Percentiles rank a stretch among this genome's conserved stretches.
These are phyloP conservation scores for Amylostereum areolatum DNA, from an alignment of 1,284 basidiomycete genomes.

Conservation along the genomic window DNA sequence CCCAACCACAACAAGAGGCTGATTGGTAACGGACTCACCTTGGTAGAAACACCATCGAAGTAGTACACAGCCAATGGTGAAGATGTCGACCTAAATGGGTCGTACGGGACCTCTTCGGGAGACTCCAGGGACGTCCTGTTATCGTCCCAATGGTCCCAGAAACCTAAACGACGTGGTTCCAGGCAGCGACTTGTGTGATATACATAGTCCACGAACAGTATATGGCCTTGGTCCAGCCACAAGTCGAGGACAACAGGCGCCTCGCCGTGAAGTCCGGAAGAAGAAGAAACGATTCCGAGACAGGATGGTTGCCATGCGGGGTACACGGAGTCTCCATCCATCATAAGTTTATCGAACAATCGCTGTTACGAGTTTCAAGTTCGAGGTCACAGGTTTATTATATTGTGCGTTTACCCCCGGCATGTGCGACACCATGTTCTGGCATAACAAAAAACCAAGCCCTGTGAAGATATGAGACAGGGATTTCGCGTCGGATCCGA, in stretches of 20 bases:
- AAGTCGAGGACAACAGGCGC: not conserved
- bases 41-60: constrained; percentile 6
- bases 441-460: not conserved
- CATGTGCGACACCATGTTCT: not conserved
- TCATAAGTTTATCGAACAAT: constrained; percentile 24
- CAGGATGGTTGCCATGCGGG: constrained; percentile 21
- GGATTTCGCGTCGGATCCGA: not conserved
- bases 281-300: constrained; percentile 4
- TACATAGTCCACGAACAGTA: constrained; percentile 20
- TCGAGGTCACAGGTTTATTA: not conserved
- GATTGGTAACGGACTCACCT: constrained; percentile 7
- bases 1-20: too few relatives aligned
- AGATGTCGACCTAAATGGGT: constrained; percentile 25
- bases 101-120: constrained; percentile 20
- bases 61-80: constrained; percentile 20
- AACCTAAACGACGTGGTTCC: constrained; percentile 3
- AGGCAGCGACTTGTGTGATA: constrained; percentile 9
- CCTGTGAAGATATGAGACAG: not conserved
- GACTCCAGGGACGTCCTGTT: constrained; percentile 22
- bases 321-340: constrained; percentile 20
- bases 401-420: not conserved
- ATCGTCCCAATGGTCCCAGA: constrained; percentile 12
- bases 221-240: constrained; percentile 15
- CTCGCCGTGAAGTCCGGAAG: constrained; percentile 7
- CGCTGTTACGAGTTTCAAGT: constrained; percentile 11